Conservation (phyloP, 78 protist genomes). For the Dictyostelium firmibasis region DNA sequence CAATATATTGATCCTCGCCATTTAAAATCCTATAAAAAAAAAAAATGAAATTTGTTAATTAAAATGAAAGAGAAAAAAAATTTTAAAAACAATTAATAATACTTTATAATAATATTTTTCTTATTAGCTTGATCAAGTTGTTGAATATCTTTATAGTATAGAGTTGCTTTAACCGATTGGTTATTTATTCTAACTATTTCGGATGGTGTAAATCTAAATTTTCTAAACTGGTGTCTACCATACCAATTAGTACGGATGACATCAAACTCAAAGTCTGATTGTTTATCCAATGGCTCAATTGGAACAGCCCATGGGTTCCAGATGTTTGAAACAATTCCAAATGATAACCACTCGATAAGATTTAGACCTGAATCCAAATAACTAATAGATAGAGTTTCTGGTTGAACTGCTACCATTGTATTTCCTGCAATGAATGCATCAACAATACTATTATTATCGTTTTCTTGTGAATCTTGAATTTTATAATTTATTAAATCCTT, state of each 20-base stretch:
- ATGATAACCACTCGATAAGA: slow-evolving; percentile 53
- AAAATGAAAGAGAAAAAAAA: background rate
- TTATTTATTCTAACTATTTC: slow-evolving; percentile 6
- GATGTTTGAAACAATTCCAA: slow-evolving; percentile 27
- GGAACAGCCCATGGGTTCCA: slow-evolving; percentile 22
- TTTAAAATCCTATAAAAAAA: background rate
- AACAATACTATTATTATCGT: slow-evolving; percentile 3
- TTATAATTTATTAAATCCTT: slow-evolving; percentile 1
- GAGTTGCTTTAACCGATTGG: slow-evolving; percentile 20
- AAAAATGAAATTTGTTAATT: background rate
- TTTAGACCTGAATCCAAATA: slow-evolving; percentile 19
- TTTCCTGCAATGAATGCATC: slow-evolving; percentile 34
- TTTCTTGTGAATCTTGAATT: background rate
- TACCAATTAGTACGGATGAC: slow-evolving; percentile 68
- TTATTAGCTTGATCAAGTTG: background rate
- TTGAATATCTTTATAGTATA: slow-evolving; percentile 42
- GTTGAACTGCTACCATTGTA: background rate
- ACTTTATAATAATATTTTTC: slow-evolving; percentile 67
- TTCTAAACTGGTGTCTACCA: slow-evolving; percentile 56
- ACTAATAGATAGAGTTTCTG: slow-evolving; percentile 6
- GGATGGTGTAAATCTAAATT: slow-evolving; percentile 55
- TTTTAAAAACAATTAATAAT: background rate
- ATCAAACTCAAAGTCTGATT: slow-evolving; percentile 42
- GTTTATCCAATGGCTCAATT: background rate
- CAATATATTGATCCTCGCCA: slow-evolving; percentile 69